Evolutionary conservation across 345 rosid species (phyloP), one percentile per base, ranked within the genome.

Genomic region (Moricandia arvensis): DNA sequence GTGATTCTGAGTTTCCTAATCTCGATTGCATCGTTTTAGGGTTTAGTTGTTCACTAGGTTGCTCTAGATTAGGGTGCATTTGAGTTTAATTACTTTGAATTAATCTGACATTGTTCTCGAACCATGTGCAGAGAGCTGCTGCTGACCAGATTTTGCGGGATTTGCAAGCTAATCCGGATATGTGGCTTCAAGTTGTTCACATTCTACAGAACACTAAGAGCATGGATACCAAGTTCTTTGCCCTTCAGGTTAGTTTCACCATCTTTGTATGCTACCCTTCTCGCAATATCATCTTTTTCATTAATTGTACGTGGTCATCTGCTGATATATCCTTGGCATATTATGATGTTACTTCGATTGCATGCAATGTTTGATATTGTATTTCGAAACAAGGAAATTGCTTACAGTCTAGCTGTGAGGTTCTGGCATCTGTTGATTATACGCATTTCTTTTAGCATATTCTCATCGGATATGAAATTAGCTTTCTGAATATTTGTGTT

Each of bases 151-250:
- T 96, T 68, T 81, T 96, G 89, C 94, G 96, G 86, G 99, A 93
- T 30, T 79, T 96, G 84, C 99, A 96, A 80, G 86, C 84, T 60
- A 96, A 96, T 77, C 95, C 95, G 53, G 98, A 96, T 70, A 93
- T 88, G 88, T 96, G 99, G 99, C 98, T 89, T 16, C 99, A 96
- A 72, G 99, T 96, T 66, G 99, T 93, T 75, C 97, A 89, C 75
- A 84, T 93, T 75, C 84, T 96, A 33, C 98, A 90, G 76, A 86
- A 78, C 33, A 87, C 99, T 1, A 87, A 87, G 82, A 90, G 86
- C 82, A 82, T 93, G 58, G 92, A 93, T 76, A 93, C 99, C 78
- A 96, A 96, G 83, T 96, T 96, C 83, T 96, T 89, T 70, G 96
- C 99, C 72, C 85, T 96, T 72, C 98, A 92, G 98, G 99, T 93